A percentile compares a stretch with the other conserved stretches of the same genome.
These are phyloP conservation scores for Golubevia pallescens DNA, from an alignment of 1,284 basidiomycete genomes.

Conservation along the genomic window DNA sequence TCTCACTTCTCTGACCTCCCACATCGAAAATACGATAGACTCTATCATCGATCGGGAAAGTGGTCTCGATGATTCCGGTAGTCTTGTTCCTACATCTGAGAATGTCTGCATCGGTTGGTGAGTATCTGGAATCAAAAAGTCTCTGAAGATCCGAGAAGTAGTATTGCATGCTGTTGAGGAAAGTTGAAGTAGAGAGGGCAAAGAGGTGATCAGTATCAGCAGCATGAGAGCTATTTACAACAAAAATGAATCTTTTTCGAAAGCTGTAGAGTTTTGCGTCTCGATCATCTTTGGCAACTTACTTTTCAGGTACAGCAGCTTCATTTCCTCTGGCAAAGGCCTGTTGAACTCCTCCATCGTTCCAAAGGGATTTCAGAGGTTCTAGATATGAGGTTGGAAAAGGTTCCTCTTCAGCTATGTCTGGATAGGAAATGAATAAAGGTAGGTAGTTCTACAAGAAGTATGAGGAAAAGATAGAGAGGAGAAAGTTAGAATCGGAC, in stretches of 20 bases:
- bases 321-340: conserved; percentile 80
- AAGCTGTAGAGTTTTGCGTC: too few species aligned
- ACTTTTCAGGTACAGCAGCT: conserved; percentile 83
- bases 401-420: conserved; percentile 74
- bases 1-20: conserved; percentile 85
- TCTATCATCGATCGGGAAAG: conserved; percentile 70
- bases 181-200: conserved; percentile 3
- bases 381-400: conserved; percentile 74
- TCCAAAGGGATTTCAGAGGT: conserved; percentile 78
- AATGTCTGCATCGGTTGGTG: conserved; percentile 78
- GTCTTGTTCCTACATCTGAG: conserved; percentile 84
- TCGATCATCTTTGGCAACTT: not conserved
- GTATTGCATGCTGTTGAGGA: conserved; percentile 30
- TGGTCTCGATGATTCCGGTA: conserved; percentile 91
- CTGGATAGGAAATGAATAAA: conserved; percentile 42
- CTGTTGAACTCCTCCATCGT: conserved; percentile 76
- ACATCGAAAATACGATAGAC: conserved; percentile 78
- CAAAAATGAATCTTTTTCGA: conserved; percentile 10
- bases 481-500: conserved; percentile 2
- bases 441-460: conserved; percentile 20
- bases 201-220: not conserved
- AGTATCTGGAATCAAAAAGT: conserved; percentile 76
- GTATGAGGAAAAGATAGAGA: conserved; percentile 3
- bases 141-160: conserved; percentile 81
- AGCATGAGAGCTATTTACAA: conserved; percentile 68